Conservation (phyloP, 2,329 filamentous ascomycete genomes). For the Verticillium dahliae region DNA sequence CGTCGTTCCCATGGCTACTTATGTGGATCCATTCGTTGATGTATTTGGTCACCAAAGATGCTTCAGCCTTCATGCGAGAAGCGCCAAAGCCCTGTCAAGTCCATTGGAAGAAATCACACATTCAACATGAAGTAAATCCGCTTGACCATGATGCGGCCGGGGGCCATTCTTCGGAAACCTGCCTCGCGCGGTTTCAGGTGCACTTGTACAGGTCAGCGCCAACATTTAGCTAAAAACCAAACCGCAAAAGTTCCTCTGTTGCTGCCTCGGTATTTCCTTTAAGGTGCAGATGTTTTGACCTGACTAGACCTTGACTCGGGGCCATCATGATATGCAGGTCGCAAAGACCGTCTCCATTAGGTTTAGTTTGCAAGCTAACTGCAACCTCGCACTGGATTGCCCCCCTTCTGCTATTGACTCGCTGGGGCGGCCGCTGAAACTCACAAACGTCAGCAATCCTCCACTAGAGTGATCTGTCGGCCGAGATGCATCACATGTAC, state of each 20-base stretch:
- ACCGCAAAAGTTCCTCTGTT: neutral
- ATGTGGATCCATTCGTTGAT: neutral
- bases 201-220: too few relatives aligned
- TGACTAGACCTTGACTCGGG: neutral
- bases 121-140: too few relatives aligned
- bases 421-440: too few relatives aligned
- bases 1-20: neutral
- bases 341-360: slow-evolving; percentile 10
- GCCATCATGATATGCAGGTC: slow-evolving; percentile 3
- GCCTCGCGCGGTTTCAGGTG: too few relatives aligned
- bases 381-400: neutral
- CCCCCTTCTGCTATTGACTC: too few relatives aligned
- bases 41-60: neutral
- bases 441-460: neutral
- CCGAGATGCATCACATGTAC: neutral
- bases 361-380: slow-evolving; percentile 18
- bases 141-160: too few relatives aligned
- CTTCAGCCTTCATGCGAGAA: neutral
- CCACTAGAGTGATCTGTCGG: neutral
- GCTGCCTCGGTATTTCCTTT: neutral
- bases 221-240: too few relatives aligned
- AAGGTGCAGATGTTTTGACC: neutral
- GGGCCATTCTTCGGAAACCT: too few relatives aligned
- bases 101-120: neutral
- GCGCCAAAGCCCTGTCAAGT: neutral